These are phyloP conservation scores for Chenopodium formosanum DNA, from an alignment of 148 eudicot genomes.

Conservation along the genomic window DNA sequence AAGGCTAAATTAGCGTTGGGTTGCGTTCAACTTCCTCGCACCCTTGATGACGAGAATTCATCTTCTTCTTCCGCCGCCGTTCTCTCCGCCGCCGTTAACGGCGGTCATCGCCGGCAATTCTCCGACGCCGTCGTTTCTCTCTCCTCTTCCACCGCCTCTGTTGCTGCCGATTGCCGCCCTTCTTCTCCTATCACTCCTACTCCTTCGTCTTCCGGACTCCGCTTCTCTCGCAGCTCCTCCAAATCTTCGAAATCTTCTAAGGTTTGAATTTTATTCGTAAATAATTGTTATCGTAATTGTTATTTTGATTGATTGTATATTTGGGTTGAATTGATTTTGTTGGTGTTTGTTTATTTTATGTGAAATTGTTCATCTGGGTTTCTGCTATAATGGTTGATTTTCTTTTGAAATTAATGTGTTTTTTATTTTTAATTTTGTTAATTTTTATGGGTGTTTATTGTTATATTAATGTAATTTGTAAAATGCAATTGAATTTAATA, in stretches of 20 bases:
- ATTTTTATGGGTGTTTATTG: too few relatives aligned
- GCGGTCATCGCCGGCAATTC: constrained; percentile 13
- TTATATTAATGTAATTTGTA: neutral
- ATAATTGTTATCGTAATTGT: neutral
- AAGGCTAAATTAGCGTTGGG: constrained; percentile 51
- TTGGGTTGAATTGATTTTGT: too few relatives aligned
- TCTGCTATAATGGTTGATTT: neutral
- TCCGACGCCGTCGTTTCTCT: constrained; percentile 25
- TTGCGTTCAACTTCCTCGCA: constrained; percentile 37
- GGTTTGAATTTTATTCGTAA: constrained; percentile 26
- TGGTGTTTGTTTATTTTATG: neutral
- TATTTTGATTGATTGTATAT: too few relatives aligned
- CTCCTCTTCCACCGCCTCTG: constrained; percentile 16
- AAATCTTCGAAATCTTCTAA: constrained; percentile 49
- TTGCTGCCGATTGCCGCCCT: constrained; percentile 13
- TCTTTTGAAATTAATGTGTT: too few relatives aligned
- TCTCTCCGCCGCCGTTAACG: neutral
- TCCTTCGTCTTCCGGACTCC: constrained; percentile 43
- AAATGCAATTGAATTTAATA: neutral
- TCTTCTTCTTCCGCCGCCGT: constrained; percentile 13
- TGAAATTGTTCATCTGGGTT: neutral
- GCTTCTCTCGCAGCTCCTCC: constrained; percentile 34
- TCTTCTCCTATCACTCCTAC: constrained; percentile 31
- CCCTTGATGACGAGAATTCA: constrained; percentile 20
- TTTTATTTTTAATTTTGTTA: too few relatives aligned